phyloP scores from a whole-genome alignment of 345 rosid genomes.

The Toxicodendron radicans region DNA sequence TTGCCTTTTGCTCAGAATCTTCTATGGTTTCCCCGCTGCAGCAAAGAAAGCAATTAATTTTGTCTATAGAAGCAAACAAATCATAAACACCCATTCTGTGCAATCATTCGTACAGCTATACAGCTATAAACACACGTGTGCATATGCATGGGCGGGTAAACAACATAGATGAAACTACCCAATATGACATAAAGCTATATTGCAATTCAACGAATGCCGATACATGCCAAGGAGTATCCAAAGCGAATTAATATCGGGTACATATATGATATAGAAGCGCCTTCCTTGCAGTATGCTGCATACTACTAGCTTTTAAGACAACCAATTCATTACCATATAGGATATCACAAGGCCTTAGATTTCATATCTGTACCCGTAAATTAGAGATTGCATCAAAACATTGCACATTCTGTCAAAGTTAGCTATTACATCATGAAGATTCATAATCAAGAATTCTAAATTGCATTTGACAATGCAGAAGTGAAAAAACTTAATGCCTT shows the following conservation, averaged over 20 bases:
- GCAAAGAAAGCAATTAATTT: neutral
- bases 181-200: too few species aligned
- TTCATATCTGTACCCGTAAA: neutral
- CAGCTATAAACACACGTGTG: neutral
- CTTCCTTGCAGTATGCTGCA: neutral
- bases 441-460: neutral
- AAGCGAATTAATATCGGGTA: neutral
- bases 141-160: neutral
- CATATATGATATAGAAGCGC: neutral
- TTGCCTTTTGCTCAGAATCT: constrained; percentile 14
- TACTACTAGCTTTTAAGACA: neutral
- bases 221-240: neutral
- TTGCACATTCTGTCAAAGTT: neutral
- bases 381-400: neutral
- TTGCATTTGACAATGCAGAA: neutral
- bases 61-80: constrained; percentile 13
- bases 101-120: neutral
- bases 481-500: neutral
- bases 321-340: neutral
- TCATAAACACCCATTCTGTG: too few species aligned
- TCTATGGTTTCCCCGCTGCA: constrained; percentile 21
- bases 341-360: neutral
- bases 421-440: too few species aligned
- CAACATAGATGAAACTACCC: too few species aligned
- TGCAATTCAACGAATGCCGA: too few species aligned